Evolutionary conservation across 352 stramenopile species (phyloP).

Genomic region (Pythium brachiatum): DNA sequence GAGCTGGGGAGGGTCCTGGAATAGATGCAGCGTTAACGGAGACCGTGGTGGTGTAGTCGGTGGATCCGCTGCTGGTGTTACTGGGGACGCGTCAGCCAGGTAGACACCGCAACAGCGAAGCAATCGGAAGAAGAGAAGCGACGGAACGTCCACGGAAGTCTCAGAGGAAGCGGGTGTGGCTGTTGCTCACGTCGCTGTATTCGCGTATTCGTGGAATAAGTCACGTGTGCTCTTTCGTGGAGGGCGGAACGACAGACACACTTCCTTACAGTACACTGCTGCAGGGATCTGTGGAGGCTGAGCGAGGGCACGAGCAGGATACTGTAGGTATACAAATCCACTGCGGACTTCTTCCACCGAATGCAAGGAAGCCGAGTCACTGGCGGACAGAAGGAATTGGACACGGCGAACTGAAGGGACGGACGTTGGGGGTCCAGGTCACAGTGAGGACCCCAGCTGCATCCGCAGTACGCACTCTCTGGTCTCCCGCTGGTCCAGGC

Average conservation of each 20-base stretch:
- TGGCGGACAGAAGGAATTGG: constrained; percentile 4
- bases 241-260: background rate
- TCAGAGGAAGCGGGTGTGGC: background rate
- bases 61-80: background rate
- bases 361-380: background rate
- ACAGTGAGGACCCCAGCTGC: background rate
- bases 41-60: background rate
- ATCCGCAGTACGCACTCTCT: background rate
- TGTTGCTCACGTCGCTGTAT: no score
- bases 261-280: background rate
- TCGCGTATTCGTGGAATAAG: constrained; percentile 1
- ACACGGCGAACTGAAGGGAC: background rate
- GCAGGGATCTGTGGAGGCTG: no score
- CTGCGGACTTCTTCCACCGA: constrained; percentile 3
- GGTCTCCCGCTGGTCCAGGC: background rate
- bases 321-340: constrained; percentile 1
- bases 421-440: no score
- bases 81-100: background rate
- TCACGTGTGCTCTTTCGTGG: background rate
- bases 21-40: background rate
- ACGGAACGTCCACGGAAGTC: constrained; percentile 1
- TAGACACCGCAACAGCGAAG: background rate
- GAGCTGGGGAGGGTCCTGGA: background rate
- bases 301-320: background rate
- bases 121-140: constrained; percentile 3